Percentiles rank a stretch among this genome's conserved stretches.
Evolutionary conservation across 2,329 filamentous ascomycete genomes (phyloP).

Genomic region (Atkinsonella texensis): DNA sequence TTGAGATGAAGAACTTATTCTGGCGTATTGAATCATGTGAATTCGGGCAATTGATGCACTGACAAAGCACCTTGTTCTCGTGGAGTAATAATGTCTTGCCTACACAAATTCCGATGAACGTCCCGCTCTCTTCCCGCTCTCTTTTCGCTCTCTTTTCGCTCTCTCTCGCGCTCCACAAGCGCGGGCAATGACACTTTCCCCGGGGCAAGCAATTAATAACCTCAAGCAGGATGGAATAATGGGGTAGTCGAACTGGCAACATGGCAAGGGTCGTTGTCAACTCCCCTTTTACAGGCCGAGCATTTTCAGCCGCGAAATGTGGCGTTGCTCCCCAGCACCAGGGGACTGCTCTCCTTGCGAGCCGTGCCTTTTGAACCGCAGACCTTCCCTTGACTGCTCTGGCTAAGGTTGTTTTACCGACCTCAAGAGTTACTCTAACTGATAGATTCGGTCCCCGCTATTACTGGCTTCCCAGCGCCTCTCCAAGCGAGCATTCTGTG

Average conservation of each 20-base stretch:
- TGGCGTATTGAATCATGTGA: too few species aligned
- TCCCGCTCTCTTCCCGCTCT: too few species aligned
- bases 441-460: neutral
- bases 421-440: neutral
- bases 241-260: neutral
- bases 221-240: neutral
- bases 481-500: neutral
- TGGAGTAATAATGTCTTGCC: too few species aligned
- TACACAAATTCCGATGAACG: too few species aligned
- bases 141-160: too few species aligned
- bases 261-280: neutral
- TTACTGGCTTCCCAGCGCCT: neutral
- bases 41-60: too few species aligned
- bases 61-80: too few species aligned
- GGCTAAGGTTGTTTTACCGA: neutral
- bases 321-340: neutral
- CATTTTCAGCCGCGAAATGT: conserved; percentile 4
- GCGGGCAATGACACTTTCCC: too few species aligned
- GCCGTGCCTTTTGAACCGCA: neutral
- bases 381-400: neutral
- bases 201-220: too few species aligned
- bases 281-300: neutral
- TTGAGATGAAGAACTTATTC: too few species aligned
- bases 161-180: too few species aligned
- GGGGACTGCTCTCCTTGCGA: neutral